A percentile compares a stretch with the other conserved stretches of the same genome.
Evolutionary conservation across 345 rosid genomes (phyloP).

Genomic region (Rhizophora mangle): DNA sequence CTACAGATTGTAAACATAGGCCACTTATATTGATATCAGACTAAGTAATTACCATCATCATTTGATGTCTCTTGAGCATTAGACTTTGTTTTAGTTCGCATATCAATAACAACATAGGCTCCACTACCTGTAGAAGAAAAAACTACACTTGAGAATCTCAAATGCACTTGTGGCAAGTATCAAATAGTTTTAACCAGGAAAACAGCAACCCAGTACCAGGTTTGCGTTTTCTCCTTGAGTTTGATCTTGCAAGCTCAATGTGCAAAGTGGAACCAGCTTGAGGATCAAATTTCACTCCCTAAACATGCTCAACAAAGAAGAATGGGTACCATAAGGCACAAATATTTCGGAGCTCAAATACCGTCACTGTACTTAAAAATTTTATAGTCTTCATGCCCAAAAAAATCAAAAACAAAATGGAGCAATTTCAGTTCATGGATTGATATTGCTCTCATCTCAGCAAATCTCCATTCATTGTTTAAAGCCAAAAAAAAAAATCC

Average conservation of each 20-base stretch:
- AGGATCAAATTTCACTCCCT: constrained; percentile 89
- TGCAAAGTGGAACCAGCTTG: constrained; percentile 68
- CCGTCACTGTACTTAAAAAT: too few relatives aligned
- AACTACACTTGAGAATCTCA: constrained; percentile 3
- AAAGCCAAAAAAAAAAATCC: too few relatives aligned
- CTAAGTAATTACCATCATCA: constrained; percentile 45
- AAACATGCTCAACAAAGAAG: constrained; percentile 18
- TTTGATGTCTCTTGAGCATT: constrained; percentile 48
- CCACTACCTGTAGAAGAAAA: constrained; percentile 47
- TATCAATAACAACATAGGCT: constrained; percentile 81
- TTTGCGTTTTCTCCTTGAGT: constrained; percentile 70
- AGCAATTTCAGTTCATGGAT: too few relatives aligned
- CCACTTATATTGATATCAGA: not conserved
- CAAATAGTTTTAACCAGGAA: not conserved
- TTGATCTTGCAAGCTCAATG: constrained; percentile 83
- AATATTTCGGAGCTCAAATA: not conserved
- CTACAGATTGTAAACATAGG: too few relatives aligned
- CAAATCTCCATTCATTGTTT: too few relatives aligned
- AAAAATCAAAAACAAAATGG: too few relatives aligned
- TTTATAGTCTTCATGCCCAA: too few relatives aligned
- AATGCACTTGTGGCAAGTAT: not conserved
- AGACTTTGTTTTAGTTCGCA: constrained; percentile 42
- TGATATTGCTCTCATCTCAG: too few relatives aligned
- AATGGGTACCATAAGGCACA: not conserved
- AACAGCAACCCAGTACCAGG: constrained; percentile 39